Evolutionary conservation across 73 alveolate genomes (phyloP).

Genomic region (Tetrahymena borealis): DNA sequence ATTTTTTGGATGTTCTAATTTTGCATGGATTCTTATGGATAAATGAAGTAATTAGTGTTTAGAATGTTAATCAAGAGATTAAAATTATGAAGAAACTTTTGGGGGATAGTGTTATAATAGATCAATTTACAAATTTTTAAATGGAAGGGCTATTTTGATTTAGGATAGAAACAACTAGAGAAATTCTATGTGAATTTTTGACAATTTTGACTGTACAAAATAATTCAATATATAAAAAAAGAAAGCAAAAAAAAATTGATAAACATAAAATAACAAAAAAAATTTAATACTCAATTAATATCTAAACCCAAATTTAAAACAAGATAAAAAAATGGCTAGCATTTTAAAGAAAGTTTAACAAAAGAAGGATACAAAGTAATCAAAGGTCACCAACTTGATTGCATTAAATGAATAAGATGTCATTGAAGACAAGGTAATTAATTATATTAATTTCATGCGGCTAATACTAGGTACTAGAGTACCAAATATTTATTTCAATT

Average conservation of each 20-base stretch:
- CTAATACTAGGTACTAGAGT: not conserved
- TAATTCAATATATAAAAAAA: not conserved
- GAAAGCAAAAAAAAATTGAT: not conserved
- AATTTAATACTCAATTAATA: not conserved
- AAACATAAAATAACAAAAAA: not conserved
- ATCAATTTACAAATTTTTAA: not conserved
- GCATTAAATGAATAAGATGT: not conserved
- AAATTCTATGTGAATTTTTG: not conserved
- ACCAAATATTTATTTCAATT: not conserved
- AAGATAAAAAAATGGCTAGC: not conserved
- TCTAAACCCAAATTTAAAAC: not conserved
- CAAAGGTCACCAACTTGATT: not conserved
- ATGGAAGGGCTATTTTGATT: not conserved
- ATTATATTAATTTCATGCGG: not conserved
- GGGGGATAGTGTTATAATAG: not conserved
- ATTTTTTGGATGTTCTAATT: too few relatives aligned
- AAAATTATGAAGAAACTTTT: not conserved
- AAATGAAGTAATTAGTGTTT: too few relatives aligned
- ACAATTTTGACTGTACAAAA: not conserved
- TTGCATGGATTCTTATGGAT: too few relatives aligned
- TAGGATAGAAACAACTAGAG: not conserved
- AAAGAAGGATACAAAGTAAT: not conserved
- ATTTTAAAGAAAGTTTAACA: not conserved
- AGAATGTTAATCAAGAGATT: not conserved
- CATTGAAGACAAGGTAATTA: not conserved